Evolutionary conservation across 257 asterid species (phyloP).

Genomic region (Echium plantagineum): DNA sequence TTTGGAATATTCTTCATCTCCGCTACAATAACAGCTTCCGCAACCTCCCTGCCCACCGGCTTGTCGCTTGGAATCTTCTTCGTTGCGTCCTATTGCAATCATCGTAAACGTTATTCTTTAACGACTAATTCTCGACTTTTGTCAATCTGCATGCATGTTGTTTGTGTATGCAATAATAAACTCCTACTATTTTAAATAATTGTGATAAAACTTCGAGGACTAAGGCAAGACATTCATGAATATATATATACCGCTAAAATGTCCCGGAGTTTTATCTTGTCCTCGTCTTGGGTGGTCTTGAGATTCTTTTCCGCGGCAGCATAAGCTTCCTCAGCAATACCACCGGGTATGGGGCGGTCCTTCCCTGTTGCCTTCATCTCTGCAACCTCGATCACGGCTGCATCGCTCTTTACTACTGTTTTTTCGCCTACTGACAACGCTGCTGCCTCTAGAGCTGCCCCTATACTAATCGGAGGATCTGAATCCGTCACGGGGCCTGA

Average conservation of each 20-base stretch:
- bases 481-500: not conserved
- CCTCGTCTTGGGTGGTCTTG: constrained; percentile 7
- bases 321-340: constrained; percentile 20
- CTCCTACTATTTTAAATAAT: too few relatives aligned
- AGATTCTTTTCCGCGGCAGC: constrained; percentile 16
- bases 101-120: too few relatives aligned
- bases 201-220: not conserved
- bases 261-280: constrained; percentile 16
- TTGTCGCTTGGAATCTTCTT: constrained; percentile 13
- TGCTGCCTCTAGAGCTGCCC: constrained; percentile 19
- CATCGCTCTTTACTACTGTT: constrained; percentile 12
- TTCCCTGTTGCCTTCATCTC: constrained; percentile 19
- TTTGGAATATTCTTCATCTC: constrained; percentile 14
- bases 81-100: constrained; percentile 18
- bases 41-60: constrained; percentile 17
- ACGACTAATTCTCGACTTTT: too few relatives aligned
- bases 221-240: not conserved
- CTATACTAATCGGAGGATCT: constrained; percentile 9
- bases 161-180: too few relatives aligned
- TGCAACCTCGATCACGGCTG: constrained; percentile 23
- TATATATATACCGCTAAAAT: constrained; percentile 14
- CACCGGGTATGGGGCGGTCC: constrained; percentile 14
- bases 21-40: constrained; percentile 10
- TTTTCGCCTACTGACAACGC: constrained; percentile 11
- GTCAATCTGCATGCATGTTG: too few relatives aligned